phyloP scores from a whole-genome alignment of 345 rosid genomes.

The Brassica incana region DNA sequence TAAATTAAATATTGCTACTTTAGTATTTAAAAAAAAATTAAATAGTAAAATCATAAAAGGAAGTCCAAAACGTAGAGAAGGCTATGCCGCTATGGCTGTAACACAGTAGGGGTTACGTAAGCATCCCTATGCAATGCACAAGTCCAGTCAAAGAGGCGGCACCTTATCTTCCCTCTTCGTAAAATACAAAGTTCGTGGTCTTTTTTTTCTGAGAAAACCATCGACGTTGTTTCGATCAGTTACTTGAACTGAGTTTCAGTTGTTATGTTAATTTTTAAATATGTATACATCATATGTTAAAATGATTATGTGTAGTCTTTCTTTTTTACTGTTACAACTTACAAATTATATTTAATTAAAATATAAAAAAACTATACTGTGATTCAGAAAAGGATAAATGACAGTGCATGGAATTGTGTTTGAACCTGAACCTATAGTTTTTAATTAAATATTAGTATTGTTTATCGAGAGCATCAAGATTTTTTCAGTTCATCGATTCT shows the following conservation, averaged over 20 bases:
- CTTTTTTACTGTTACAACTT: background rate
- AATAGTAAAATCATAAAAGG: background rate
- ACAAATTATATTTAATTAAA: background rate
- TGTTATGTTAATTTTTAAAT: too few relatives aligned
- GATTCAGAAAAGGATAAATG: background rate
- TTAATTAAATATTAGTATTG: background rate
- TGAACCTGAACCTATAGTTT: background rate
- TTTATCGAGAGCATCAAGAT: background rate
- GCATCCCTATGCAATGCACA: constrained; percentile 14
- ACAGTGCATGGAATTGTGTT: background rate
- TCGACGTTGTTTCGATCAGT: too few relatives aligned
- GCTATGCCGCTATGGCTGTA: constrained; percentile 2
- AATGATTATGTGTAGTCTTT: background rate
- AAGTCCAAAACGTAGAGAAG: constrained; percentile 1
- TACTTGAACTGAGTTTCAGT: too few relatives aligned
- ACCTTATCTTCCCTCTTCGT: constrained; percentile 22
- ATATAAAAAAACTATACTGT: background rate
- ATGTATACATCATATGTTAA: too few relatives aligned
- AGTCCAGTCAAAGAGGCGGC: constrained; percentile 43
- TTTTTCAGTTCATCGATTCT: background rate
- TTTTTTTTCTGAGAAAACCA: background rate
- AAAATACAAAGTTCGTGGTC: background rate
- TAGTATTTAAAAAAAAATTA: background rate
- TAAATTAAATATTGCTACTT: background rate
- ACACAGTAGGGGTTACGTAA: constrained; percentile 32